Base-by-base conservation (phyloP, 257 asterid species). In the Perilla frutescens region DNA sequence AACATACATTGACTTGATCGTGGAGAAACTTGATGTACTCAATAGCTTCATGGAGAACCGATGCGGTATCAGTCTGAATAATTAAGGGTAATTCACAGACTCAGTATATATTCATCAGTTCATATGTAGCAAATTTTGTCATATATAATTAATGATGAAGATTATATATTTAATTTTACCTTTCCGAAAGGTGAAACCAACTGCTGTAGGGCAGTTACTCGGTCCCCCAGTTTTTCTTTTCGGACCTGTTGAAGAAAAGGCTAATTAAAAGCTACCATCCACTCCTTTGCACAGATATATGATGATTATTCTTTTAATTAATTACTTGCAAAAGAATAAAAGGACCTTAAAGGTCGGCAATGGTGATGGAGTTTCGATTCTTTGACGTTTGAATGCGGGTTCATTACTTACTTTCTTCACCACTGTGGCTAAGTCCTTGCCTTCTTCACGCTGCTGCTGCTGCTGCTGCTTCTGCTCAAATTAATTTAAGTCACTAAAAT, bases 151-250 rank as follows among this genome's bases (percentile, higher is more conserved):
- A 68, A 70, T 31, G 13, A 45, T 68, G 72, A 43, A 59, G 61
- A 76, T 66, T 59, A 41, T 77, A 0, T 7, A 7, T 34, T 34
- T 34, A 4, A 2, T 12, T 13, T 50, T 76, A 90, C 98, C 98
- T 93, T 93, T 83, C 98, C 98, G 70, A 93, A 93, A 84, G 98
- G 98, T 51, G 98, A 89, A 81, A 93, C 98, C 85, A 93, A 74
- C 81, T 93, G 97, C 85, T 90, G 98, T 77, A 93, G 91, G 62
- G 98, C 98, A 75, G 98, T 93, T 74, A 93, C 76, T 77, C 98
- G 86, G 87, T 93, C 97, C 89, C 98, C 98, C 56, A 93, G 63
- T 66, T 93, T 93, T 88, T 90, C 98, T 82, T 93, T 93, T 31
- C 98, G 82, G 43, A 93, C 98, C 98, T 93, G 90, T 77, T 60